Conservation (phyloP, 108 stramenopile species). For the Conticribra guillardii region DNA sequence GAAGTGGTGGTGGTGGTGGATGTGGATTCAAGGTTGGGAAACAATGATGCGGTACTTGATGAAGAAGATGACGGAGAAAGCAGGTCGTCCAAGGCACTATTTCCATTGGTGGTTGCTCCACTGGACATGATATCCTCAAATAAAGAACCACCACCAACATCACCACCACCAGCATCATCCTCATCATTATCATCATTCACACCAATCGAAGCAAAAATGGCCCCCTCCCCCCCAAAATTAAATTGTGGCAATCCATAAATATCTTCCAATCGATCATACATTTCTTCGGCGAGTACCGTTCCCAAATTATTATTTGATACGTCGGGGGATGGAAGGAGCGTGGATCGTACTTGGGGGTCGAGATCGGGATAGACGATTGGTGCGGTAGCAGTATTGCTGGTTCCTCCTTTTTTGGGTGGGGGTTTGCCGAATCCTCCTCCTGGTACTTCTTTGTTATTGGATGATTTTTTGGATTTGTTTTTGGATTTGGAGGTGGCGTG, state of each 20-base stretch:
- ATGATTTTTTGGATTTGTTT: constrained; percentile 2
- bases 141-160: constrained; percentile 28
- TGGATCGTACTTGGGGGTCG: constrained; percentile 58
- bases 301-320: constrained; percentile 16
- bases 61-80: not conserved
- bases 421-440: constrained; percentile 29
- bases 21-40: not conserved
- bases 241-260: constrained; percentile 85
- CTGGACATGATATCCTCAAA: constrained; percentile 61
- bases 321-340: constrained; percentile 59
- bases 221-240: constrained; percentile 60
- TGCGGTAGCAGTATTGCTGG: not conserved
- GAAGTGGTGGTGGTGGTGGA: not conserved
- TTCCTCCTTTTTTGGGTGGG: not conserved
- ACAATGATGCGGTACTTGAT: not conserved
- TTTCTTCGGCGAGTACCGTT: constrained; percentile 58
- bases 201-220: constrained; percentile 36
- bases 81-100: constrained; percentile 13
- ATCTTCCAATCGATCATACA: constrained; percentile 81
- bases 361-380: constrained; percentile 60
- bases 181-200: not conserved
- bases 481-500: constrained; percentile 12
- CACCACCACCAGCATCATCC: constrained; percentile 2
- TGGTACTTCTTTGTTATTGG: constrained; percentile 6
- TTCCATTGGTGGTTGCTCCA: constrained; percentile 27